Evolutionary conservation across 1,139 yeast genomes (phyloP).

Genomic region (Ogataea hybrid): DNA sequence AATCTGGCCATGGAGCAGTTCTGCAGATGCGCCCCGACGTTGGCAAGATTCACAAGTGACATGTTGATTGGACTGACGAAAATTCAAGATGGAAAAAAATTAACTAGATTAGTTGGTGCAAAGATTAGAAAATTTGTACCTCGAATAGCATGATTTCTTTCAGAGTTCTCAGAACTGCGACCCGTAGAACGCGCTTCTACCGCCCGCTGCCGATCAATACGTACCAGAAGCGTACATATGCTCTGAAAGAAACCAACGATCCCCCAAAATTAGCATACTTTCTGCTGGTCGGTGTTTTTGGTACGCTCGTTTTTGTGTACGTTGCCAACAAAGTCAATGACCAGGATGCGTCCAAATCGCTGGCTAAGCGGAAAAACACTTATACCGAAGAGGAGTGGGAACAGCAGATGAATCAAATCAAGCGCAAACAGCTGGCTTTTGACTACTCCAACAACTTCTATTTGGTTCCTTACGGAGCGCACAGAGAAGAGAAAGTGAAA

Average conservation of each 20-base stretch:
- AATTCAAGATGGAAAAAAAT: slow-evolving; percentile 3
- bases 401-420: slow-evolving; percentile 46
- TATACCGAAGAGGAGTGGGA: slow-evolving; percentile 65
- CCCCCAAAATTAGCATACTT: slow-evolving; percentile 26
- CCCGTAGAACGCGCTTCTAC: slow-evolving; percentile 1
- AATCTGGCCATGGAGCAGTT: slow-evolving; percentile 78
- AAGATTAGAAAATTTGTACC: not conserved
- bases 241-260: slow-evolving; percentile 13
- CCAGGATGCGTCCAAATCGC: slow-evolving; percentile 30
- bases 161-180: slow-evolving; percentile 3
- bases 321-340: slow-evolving; percentile 30
- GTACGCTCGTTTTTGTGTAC: slow-evolving; percentile 32
- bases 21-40: slow-evolving; percentile 85
- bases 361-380: slow-evolving; percentile 40
- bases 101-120: slow-evolving; percentile 4
- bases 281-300: slow-evolving; percentile 29
- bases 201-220: slow-evolving; percentile 1
- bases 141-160: slow-evolving; percentile 3
- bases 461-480: slow-evolving; percentile 40
- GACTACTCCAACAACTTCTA: slow-evolving; percentile 35
- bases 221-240: slow-evolving; percentile 8
- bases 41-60: slow-evolving; percentile 84
- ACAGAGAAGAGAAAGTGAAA: slow-evolving; percentile 20
- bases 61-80: slow-evolving; percentile 34
- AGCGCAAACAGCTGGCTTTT: slow-evolving; percentile 50